A percentile compares a stretch with the other conserved stretches of the same genome.
Conservation (phyloP, 768 basidiomycete genomes). For the Chalciporus pseudorubinellus region DNA sequence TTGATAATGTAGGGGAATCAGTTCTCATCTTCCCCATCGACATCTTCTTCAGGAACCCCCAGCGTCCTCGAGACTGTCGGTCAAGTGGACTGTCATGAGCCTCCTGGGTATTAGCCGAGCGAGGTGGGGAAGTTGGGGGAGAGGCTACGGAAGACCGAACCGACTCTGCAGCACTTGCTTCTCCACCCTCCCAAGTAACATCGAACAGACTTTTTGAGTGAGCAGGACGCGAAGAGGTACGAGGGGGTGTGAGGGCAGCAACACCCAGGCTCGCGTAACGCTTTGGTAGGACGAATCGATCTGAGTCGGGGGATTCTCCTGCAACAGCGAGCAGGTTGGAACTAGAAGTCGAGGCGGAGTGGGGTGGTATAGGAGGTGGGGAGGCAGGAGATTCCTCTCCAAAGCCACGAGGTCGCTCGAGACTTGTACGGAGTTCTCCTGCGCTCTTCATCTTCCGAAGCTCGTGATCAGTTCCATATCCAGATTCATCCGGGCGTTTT, state of each 20-base stretch:
- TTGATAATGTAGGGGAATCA: conserved; percentile 48
- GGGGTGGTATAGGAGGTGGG: conserved; percentile 44
- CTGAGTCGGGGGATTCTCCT: conserved; percentile 32
- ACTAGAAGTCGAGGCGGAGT: conserved; percentile 64
- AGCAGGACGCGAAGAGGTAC: conserved; percentile 36
- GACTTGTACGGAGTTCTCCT: conserved; percentile 60
- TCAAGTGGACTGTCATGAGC: conserved; percentile 21
- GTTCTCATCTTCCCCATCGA: conserved; percentile 89
- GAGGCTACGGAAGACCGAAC: conserved; percentile 24
- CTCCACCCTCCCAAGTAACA: conserved; percentile 38
- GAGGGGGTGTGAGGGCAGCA: conserved; percentile 34
- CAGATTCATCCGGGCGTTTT: conserved; percentile 38
- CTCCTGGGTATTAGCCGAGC: conserved; percentile 12
- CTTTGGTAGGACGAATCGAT: conserved; percentile 41
- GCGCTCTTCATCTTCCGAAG: conserved; percentile 86
- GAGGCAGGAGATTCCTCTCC: conserved; percentile 30
- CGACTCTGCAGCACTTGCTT: conserved; percentile 10
- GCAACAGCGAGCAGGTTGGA: conserved; percentile 54
- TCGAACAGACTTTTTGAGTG: conserved; percentile 51
- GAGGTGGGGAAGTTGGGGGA: conserved; percentile 30
- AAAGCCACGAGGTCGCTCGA: conserved; percentile 26
- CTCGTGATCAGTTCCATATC: conserved; percentile 52
- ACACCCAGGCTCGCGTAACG: conserved; percentile 71
- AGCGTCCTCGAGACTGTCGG: conserved; percentile 52
- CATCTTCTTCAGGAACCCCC: conserved; percentile 99